phyloP scores from a whole-genome alignment of 306 rosid species.

The Vicia faba region DNA sequence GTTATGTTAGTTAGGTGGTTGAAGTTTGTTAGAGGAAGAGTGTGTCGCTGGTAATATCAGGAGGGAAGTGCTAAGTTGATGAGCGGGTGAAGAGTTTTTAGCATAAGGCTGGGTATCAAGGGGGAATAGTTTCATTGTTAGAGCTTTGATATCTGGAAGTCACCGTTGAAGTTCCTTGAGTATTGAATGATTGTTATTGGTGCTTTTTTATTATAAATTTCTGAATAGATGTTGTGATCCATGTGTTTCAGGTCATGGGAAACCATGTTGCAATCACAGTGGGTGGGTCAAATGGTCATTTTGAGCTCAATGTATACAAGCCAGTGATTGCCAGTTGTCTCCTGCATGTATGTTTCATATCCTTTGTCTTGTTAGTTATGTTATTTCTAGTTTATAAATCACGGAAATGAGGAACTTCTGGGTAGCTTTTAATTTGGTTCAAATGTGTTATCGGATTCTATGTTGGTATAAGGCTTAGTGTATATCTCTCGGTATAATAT shows the following conservation, averaged over 20 bases:
- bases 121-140: conserved; percentile 4
- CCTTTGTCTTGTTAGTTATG: conserved; percentile 2
- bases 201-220: background rate
- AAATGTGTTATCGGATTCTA: conserved; percentile 4
- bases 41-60: background rate
- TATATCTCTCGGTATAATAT: conserved; percentile 14
- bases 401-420: conserved; percentile 6
- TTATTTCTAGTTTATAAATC: conserved; percentile 16
- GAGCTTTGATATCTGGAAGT: conserved; percentile 4
- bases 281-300: conserved; percentile 98
- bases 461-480: conserved; percentile 7
- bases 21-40: conserved; percentile 13
- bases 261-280: conserved; percentile 92
- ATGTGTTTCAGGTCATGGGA: conserved; percentile 79
- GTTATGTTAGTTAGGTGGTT: background rate
- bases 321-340: conserved; percentile 89
- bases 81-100: background rate
- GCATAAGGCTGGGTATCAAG: background rate
- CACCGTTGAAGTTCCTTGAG: conserved; percentile 2
- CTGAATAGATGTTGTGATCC: conserved; percentile 14
- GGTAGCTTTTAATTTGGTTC: conserved; percentile 24
- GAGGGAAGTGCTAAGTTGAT: background rate
- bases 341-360: conserved; percentile 65
- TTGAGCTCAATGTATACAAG: conserved; percentile 95
- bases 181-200: background rate